These are phyloP conservation scores for Haplosporangium sp. DNA, from an alignment of 371 early-diverging fungal species.

Conservation along the genomic window DNA sequence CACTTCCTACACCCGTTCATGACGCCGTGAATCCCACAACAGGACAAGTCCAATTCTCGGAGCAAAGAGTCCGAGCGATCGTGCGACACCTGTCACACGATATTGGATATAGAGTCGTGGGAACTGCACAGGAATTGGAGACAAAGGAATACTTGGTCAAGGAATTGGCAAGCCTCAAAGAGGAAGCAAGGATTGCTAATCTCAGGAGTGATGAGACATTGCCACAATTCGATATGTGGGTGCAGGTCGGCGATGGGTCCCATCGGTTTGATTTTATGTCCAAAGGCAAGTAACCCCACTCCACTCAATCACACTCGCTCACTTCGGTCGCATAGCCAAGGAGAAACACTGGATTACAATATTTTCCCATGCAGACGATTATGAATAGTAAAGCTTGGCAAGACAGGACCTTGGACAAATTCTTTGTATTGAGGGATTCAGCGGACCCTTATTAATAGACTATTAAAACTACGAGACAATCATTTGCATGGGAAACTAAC, in stretches of 20 bases:
- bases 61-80: constrained; percentile 63
- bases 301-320: no score
- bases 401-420: not conserved
- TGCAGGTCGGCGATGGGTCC: constrained; percentile 67
- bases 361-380: not conserved
- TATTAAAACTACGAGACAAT: no score
- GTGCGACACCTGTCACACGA: constrained; percentile 65
- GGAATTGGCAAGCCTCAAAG: constrained; percentile 18
- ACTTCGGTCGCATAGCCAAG: no score
- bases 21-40: constrained; percentile 39
- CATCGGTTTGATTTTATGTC: constrained; percentile 82
- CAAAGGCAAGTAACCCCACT: constrained; percentile 56
- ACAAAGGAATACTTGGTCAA: constrained; percentile 19
- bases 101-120: constrained; percentile 65
- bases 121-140: constrained; percentile 36
- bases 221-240: constrained; percentile 69
- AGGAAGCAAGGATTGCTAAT: constrained; percentile 11
- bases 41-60: constrained; percentile 62
- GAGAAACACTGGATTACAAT: not conserved
- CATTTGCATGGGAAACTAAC: no score
- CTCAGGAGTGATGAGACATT: not conserved
- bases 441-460: no score
- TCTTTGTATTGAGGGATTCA: no score
- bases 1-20: constrained; percentile 41
- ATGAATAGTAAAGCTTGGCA: no score